Conservation (phyloP, 768 basidiomycete genomes). For the Mrakia blollopis region DNA sequence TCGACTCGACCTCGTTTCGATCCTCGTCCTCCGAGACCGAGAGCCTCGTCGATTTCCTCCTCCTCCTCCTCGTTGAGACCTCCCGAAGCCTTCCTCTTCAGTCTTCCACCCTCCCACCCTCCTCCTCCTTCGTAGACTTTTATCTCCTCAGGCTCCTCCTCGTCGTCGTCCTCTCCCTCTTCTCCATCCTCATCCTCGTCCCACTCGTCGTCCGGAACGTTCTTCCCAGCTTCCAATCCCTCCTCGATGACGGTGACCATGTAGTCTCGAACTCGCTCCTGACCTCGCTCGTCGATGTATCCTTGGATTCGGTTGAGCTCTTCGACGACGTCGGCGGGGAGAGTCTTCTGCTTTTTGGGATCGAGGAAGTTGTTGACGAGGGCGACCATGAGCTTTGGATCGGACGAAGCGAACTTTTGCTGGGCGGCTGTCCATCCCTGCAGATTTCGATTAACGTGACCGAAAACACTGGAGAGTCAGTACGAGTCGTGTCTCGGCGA, state of each 20-base stretch:
- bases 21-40: not conserved
- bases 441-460: not conserved
- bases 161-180: slow-evolving; percentile 1
- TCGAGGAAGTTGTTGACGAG: not conserved
- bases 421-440: slow-evolving; percentile 20
- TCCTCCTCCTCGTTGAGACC: not conserved
- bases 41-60: not conserved
- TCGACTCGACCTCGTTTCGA: not conserved
- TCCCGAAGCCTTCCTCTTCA: not conserved
- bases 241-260: slow-evolving; percentile 23
- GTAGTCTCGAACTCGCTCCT: slow-evolving; percentile 22
- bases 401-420: not conserved
- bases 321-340: not conserved
- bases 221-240: not conserved
- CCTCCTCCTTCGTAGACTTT: not conserved
- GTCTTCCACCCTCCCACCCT: not conserved
- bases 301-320: not conserved
- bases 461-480: not conserved
- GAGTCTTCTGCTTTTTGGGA: not conserved
- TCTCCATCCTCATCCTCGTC: slow-evolving; percentile 2
- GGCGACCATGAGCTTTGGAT: not conserved
- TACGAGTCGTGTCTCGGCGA: not conserved
- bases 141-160: not conserved
- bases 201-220: slow-evolving; percentile 6
- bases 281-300: slow-evolving; percentile 28